Base-by-base conservation (phyloP, 2,329 filamentous ascomycete species). In the Verticillium alfalfae region DNA sequence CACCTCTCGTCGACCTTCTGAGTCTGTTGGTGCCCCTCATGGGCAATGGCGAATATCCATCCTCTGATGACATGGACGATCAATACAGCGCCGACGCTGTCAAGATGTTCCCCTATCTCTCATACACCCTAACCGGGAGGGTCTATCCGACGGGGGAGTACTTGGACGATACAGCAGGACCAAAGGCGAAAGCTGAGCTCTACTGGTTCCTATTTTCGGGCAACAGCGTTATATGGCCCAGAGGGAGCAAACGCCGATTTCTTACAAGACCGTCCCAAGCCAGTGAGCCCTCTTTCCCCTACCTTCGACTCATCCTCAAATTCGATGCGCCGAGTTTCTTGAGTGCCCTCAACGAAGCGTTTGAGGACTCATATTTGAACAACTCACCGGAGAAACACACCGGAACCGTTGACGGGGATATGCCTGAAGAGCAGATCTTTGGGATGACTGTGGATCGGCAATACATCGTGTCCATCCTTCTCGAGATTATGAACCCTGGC, bases 191-290 rank as follows among this genome's bases (percentile, higher is more conserved):
- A 73, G 87, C 90, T 15, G 90, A 95, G 69, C 79, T 99, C 58
- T 99, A 98, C 75, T 91, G 92, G 79, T 96, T 96, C 71, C 79
- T 99, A 56, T 98, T 99, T 72, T 94, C 93, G 0, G 93, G 93
- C 1, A 89, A 89, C 69, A 88, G 84, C 56, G 84, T 91, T 22
- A 79, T 82, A 6, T 95, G 92, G 91, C 92, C 91, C 1, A 88
- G 84, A 63, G 85, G 83, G 4, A 87, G 82, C 61, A 78, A 78
- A 36, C 82, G 84, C 60, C 73, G 81, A 45, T 87, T 93, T 59
- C 74, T 85, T 31, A 91, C 89, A 1, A 82, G 82, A 15, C 81
- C 85, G 1, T 73, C 75, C 15, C 76, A 81, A 58, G 77, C 79
- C 1, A 76, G 84, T 5, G 88, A 94, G 68, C 89, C 90, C 0